Conservation (phyloP, 768 basidiomycete genomes). For the Collybia mongolica region DNA sequence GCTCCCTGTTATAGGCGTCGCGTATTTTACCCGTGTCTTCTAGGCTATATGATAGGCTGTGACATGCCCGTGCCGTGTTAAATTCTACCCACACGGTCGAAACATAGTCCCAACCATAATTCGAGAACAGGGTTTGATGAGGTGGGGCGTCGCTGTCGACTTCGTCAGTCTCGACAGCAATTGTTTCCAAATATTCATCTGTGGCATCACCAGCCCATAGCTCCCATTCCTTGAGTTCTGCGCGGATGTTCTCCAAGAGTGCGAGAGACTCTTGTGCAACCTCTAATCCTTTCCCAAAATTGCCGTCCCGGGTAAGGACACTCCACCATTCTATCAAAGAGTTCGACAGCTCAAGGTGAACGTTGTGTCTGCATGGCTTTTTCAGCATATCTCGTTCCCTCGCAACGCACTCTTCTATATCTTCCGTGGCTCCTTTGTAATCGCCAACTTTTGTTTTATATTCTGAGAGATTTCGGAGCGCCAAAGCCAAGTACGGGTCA, state of each 20-base stretch:
- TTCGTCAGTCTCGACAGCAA: neutral
- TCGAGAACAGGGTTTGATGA: neutral
- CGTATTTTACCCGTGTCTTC: conserved; percentile 4
- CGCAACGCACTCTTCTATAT: neutral
- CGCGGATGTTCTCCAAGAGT: conserved; percentile 5
- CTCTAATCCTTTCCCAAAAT: conserved; percentile 2
- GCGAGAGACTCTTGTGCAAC: conserved; percentile 8
- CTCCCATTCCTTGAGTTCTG: conserved; percentile 4
- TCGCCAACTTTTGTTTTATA: neutral
- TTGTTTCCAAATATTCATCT: conserved; percentile 1
- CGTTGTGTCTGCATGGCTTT: no score
- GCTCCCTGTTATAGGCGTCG: conserved; percentile 7
- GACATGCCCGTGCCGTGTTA: conserved; percentile 10
- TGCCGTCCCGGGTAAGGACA: neutral
- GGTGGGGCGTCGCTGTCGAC: neutral
- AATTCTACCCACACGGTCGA: conserved; percentile 8
- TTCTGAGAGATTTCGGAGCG: neutral
- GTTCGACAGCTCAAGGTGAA: conserved; percentile 1
- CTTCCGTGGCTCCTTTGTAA: neutral
- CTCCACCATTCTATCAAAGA: conserved; percentile 8
- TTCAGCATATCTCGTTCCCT: no score
- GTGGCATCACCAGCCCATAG: neutral
- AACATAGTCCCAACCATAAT: neutral
- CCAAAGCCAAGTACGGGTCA: neutral
- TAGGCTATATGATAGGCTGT: conserved; percentile 6